Base-by-base conservation (phyloP, 2,329 filamentous ascomycete genomes). In the Cytospora leucostoma region DNA sequence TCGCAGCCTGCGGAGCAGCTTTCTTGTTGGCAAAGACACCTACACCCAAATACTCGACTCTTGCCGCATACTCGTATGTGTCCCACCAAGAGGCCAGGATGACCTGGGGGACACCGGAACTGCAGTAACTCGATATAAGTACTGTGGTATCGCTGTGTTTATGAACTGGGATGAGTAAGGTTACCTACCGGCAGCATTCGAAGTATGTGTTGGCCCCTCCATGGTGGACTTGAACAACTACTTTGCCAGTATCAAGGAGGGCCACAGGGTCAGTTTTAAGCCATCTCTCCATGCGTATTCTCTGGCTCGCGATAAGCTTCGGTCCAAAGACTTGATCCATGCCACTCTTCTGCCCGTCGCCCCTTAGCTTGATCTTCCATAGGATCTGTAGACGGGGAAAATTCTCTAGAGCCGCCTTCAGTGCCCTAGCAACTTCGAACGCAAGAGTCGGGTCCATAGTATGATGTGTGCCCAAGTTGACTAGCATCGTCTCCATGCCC, bases 181-280 rank as follows among this genome's bases (percentile, higher is more conserved):
- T n/a, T 7, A 38, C 56, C 51, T 15, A 59, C 56, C 50, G 50
- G 35, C 58, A 61, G 35, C 58, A 54, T 32, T 61, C 58, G 21
- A 61, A 61, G 37, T 61, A 61, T 11, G 58, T 61, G 19, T 61
- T 61, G 10, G 58, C 50, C 7, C 58, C 58, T 21, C 58, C 58
- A 7, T 61, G 50, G 27, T 61, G 58, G 13, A 61, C 58, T 47
- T 61, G 58, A 55, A 33, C 58, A 53, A 49, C 47, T 15, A 61
- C 32, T 49, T 49, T 53, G 19, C 58, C 58, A 13, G 58, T 61
- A 15, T 61, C 50, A 8, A 61, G 49, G 33, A 61, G 37, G 35
- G 49, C 37, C 32, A 61, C 58, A 7, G 58, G 58, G n/a, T 61
- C 58, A 19, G 58, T 19, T 50, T 52, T 61, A 3, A 61, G 58